phyloP scores from a whole-genome alignment of 176 grass and related monocot species.

The Rhynchospora tenuis region DNA sequence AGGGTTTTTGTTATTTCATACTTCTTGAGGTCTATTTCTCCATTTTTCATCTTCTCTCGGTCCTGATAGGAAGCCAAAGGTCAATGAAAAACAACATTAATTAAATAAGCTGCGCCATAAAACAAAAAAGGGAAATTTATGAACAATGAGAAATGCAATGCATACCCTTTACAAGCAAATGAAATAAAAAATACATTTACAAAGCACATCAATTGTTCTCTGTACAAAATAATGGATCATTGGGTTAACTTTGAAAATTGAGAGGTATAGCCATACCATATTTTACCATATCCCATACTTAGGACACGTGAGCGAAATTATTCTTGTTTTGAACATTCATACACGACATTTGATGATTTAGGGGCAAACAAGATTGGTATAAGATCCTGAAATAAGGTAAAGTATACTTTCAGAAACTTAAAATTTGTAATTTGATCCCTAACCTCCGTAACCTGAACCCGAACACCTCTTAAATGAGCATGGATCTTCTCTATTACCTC shows the following conservation, averaged over 20 bases:
- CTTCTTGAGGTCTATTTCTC: slow-evolving; percentile 83
- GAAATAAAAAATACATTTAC: neutral
- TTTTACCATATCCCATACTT: neutral
- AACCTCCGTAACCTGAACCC: slow-evolving; percentile 28
- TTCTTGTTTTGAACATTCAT: slow-evolving; percentile 8
- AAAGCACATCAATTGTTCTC: neutral
- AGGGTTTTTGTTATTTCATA: slow-evolving; percentile 94
- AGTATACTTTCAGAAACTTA: neutral
- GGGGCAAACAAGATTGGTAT: neutral
- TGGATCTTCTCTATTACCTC: slow-evolving; percentile 23
- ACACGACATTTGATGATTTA: neutral
- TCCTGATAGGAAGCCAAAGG: slow-evolving; percentile 43
- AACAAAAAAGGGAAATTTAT: neutral
- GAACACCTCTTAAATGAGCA: slow-evolving; percentile 17
- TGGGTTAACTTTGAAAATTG: neutral
- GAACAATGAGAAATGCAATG: neutral
- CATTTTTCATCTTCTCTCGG: slow-evolving; percentile 85
- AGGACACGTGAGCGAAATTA: neutral
- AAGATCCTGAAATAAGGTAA: neutral
- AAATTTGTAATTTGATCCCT: neutral
- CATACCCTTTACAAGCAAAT: neutral
- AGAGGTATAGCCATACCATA: neutral
- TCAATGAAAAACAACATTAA: neutral
- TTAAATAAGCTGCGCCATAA: neutral
- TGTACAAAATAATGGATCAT: neutral